Base-by-base conservation (phyloP, 192 early-diverging fungal species). In the Cetraspora pellucida region DNA sequence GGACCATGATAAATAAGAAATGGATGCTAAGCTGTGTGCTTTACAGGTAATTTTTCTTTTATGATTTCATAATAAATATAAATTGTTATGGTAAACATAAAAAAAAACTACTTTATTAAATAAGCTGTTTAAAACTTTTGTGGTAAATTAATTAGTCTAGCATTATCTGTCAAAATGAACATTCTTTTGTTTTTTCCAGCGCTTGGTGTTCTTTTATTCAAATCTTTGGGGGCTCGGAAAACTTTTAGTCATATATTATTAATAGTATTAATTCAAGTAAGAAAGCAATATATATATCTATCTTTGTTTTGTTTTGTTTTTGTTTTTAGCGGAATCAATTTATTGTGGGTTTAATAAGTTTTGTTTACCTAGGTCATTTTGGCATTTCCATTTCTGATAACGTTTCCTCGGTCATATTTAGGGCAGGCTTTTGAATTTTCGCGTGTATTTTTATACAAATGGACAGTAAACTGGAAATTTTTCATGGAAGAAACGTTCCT, bases 391-490 rank as follows among this genome's bases (percentile, higher is more conserved):
- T 84, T 85, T 74, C 68, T 81, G 19, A 8, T 72, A 3, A 55
- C 75, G 23, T 69, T 85, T 76, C 85, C 94, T 1, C 45, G 58
- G 9, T 87, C 89, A 37, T 98, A 97, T 81, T 28, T 97, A 16
- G 69, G 77, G 2, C 80, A 89, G 7, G 90, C 97, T 0, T 99
- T 99, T 81, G 97, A 99, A 61, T 95, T 96, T 81, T 81, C 82
- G 0, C 87, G 97, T 19, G 88, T 88, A 50, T 99, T 99, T 80
- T 78, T 91, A 65, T 97, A 91, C 82, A 89, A 90, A 30, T 97
- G 96, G 96, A 97, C 97, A 0, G 95, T 97, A 13, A 99, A 99
- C 77, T 99, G 97, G 97, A 85, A 91, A 50, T 93, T 97, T 74
- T 54, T 97, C 8, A 85, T 87, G 54, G 87, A 90, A 57, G 80